Evolutionary conservation across 75 land plant species (phyloP), one percentile per base, ranked within the genome.

Genomic region (Selaginella moellendorffii): DNA sequence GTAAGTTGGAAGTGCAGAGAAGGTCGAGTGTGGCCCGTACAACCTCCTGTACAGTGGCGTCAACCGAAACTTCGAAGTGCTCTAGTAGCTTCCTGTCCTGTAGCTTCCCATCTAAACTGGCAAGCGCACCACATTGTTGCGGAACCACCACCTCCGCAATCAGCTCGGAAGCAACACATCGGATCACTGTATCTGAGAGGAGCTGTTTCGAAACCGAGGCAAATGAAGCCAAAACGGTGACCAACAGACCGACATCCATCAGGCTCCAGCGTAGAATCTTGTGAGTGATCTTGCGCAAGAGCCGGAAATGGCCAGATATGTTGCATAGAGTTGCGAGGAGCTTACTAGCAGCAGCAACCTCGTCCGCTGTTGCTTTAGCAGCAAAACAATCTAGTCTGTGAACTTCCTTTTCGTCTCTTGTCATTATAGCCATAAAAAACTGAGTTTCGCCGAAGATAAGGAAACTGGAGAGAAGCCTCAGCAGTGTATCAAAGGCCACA

Each of bases 271-370:
- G 53, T 36, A 65, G 53, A 65, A 65, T 27, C 67, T 52, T 52
- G 26, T 65, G 51, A 36, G 51, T 52, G 17, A 65, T 26, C 20
- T 42, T 22, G 20, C 51, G 67, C 23, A 65, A 28, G 27, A 36
- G 67, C 31, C 24, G 31, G n/a, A 65, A 28, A 42, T 52, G 26
- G 51, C 53, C 10, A 19, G 51, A 23, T 36, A 65, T 28, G 31
- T 65, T 28, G 51, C 67, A 65, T 65, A 65, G 54, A 12, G 54
- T 53, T 36, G 67, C 67, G n/a, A 65, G 51, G 18, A 65, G 53
- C 67, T 65, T 65, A 27, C 67, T 42, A 36, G 53, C 67, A 20
- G 53, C 67, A 36, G 18, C 20, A 51, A 65, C 26, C 26, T 65
- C 53, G 23, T 46, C 54, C 26, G 51, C 19, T n/a, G 52, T 65